Evolutionary conservation across 768 basidiomycete genomes (phyloP), one percentile per base, ranked within the genome.

Genomic region (Hygrophorus russula): DNA sequence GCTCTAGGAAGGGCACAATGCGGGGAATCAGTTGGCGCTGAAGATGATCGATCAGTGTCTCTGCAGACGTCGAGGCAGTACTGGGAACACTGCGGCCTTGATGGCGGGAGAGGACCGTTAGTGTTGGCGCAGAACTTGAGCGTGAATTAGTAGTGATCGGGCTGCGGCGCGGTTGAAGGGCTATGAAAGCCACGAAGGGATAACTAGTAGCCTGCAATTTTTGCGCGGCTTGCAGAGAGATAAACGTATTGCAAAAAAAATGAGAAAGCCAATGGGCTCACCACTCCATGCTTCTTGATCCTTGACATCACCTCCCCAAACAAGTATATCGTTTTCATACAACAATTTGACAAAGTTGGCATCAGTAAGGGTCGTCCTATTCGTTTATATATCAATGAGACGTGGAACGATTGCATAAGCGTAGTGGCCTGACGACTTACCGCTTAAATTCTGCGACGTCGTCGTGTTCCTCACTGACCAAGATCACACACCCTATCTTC

Each of bases 251-350:
- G 32, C 20, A 30, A 15, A 29, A 28, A 11, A 36, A 8, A 45
- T 20, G 65, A 15, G n/a, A 15, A 9, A 20, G 14, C 29, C 12
- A n/a, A 41, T 10, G 20, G n/a, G 49, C 63, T 41, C 40, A 69
- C 70, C 84, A 68, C 64, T 66, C 74, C 90, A 91, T 4, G 87
- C 78, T 48, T 94, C 89, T 29, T 70, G 69, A 52, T 86, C 82
- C 28, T 82, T 70, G 6, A 96, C 77, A 56, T 97, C 93, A 12
- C 89, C 93, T 2, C 85, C 94, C 94, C 93, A 99, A 6, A 90
- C 77, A 13, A 91, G 53, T 42, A 94, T 70, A 39, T 82, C 68
- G 57, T 91, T 83, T 28, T 83, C 79, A 39, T 73, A 70, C 17
- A 96, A 66, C 2, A 76, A 59, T 18, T 71, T 73, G 5, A 92